phyloP scores from a whole-genome alignment of 257 asterid genomes.

The Gentiana dahurica region DNA sequence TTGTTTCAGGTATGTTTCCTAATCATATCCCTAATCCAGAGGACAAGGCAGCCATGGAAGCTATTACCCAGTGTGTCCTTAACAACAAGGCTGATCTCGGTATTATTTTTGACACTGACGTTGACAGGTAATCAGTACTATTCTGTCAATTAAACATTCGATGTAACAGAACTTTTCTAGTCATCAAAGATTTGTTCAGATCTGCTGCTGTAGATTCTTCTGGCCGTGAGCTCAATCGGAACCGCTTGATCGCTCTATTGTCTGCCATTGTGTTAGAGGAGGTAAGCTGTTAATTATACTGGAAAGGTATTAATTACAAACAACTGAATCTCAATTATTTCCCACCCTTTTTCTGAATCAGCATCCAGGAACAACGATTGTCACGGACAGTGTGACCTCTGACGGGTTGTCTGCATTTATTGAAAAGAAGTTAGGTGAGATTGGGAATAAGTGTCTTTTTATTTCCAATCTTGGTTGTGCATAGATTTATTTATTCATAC shows the following conservation, averaged over 20 bases:
- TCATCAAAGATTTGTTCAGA: slow-evolving; percentile 28
- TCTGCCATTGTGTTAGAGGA: slow-evolving; percentile 96
- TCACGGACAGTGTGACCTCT: slow-evolving; percentile 96
- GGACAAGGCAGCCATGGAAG: slow-evolving; percentile 92
- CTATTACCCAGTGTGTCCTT: slow-evolving; percentile 79
- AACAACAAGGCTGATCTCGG: slow-evolving; percentile 90
- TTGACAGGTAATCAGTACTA: slow-evolving; percentile 59
- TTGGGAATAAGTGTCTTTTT: slow-evolving; percentile 1
- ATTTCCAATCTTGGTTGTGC: slow-evolving; percentile 5
- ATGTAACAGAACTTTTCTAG: slow-evolving; percentile 6
- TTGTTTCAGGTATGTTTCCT: slow-evolving; percentile 74
- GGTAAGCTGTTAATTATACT: slow-evolving; percentile 29
- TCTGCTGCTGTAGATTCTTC: slow-evolving; percentile 99
- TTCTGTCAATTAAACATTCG: slow-evolving; percentile 8
- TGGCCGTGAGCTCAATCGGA: slow-evolving; percentile 81
- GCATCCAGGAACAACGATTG: slow-evolving; percentile 97
- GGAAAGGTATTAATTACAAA: slow-evolving; percentile 4
- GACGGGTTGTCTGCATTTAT: slow-evolving; percentile 94
- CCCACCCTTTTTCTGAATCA: slow-evolving; percentile 24
- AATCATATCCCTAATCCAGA: slow-evolving; percentile 99
- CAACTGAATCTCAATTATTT: slow-evolving; percentile 12
- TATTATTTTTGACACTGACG: slow-evolving; percentile 97
- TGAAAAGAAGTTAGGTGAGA: slow-evolving; percentile 85
- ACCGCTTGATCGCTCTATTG: slow-evolving; percentile 88
- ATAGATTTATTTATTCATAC: no score